Conservation (phyloP, 2,329 filamentous ascomycete genomes). For the Cercospora nicotianae region DNA sequence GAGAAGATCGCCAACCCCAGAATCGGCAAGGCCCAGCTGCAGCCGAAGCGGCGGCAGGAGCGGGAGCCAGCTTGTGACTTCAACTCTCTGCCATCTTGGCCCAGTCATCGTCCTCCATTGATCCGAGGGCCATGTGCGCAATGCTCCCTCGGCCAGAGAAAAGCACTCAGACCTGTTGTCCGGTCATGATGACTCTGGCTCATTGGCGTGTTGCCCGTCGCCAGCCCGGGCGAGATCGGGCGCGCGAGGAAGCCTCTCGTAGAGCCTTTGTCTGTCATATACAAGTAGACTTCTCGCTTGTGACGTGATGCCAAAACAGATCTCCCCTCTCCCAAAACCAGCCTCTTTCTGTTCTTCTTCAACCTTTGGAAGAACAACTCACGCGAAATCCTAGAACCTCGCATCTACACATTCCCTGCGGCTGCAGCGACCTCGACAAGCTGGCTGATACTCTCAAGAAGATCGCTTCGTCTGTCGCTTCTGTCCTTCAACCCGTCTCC, state of each 20-base stretch:
- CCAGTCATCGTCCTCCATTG: conserved; percentile 27
- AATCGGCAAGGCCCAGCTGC: conserved; percentile 8
- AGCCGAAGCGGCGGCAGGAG: conserved; percentile 13
- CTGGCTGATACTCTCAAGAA: conserved; percentile 41
- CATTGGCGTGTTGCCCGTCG: conserved; percentile 15
- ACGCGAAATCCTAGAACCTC: not conserved
- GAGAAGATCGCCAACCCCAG: conserved; percentile 15
- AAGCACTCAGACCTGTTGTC: conserved; percentile 4
- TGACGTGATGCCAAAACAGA: conserved; percentile 24
- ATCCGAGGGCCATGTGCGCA: conserved; percentile 27
- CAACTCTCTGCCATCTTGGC: conserved; percentile 16
- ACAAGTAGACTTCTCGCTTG: conserved; percentile 15
- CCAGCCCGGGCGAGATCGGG: conserved; percentile 25
- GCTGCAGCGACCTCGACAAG: conserved; percentile 23
- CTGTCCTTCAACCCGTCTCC: conserved; percentile 31
- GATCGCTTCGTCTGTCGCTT: conserved; percentile 35
- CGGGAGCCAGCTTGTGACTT: conserved; percentile 23
- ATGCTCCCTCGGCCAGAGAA: conserved; percentile 13
- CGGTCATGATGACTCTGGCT: conserved; percentile 13
- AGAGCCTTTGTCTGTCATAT: conserved; percentile 15
- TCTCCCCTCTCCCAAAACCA: conserved; percentile 23
- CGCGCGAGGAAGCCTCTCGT: conserved; percentile 10
- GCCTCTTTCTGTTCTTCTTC: conserved; percentile 18
- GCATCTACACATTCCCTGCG: not conserved
- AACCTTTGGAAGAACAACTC: not conserved